Conservation (phyloP, 2,329 filamentous ascomycete species). For the Xylariaceae sp. region DNA sequence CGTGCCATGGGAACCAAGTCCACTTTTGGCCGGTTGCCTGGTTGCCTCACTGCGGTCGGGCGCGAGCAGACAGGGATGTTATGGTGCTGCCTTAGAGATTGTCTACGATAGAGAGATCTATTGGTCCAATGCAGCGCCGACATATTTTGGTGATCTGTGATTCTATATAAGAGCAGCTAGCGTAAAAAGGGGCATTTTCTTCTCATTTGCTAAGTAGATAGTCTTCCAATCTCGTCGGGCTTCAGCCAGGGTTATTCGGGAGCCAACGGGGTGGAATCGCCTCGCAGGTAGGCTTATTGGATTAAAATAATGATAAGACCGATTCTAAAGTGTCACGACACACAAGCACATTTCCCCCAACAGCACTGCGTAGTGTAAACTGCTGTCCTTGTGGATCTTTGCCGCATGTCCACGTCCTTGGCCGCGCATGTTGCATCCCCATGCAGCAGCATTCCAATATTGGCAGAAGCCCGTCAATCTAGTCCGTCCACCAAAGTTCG, state of each 20-base stretch:
- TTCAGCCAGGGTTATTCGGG: no score
- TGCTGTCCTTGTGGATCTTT: no score
- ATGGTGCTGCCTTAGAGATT: not conserved
- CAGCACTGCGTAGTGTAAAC: no score
- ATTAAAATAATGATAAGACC: no score
- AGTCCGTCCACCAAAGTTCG: not conserved
- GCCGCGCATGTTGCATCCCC: not conserved
- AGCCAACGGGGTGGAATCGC: no score
- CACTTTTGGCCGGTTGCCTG: not conserved
- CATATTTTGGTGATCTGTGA: not conserved
- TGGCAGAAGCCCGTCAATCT: not conserved
- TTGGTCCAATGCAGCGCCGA: not conserved
- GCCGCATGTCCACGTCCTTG: not conserved
- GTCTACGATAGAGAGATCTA: not conserved
- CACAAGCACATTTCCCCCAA: no score
- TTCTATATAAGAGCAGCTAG: no score
- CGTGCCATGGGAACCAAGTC: not conserved
- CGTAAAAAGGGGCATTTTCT: no score
- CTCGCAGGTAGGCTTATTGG: no score
- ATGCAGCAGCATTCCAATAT: not conserved
- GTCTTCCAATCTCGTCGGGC: no score
- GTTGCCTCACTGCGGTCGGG: not conserved
- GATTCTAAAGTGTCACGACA: no score
- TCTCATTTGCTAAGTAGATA: no score
- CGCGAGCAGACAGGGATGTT: not conserved